Conservation (phyloP, 129 eudicot species). For the Pseudognaphalium luteoalbum region DNA sequence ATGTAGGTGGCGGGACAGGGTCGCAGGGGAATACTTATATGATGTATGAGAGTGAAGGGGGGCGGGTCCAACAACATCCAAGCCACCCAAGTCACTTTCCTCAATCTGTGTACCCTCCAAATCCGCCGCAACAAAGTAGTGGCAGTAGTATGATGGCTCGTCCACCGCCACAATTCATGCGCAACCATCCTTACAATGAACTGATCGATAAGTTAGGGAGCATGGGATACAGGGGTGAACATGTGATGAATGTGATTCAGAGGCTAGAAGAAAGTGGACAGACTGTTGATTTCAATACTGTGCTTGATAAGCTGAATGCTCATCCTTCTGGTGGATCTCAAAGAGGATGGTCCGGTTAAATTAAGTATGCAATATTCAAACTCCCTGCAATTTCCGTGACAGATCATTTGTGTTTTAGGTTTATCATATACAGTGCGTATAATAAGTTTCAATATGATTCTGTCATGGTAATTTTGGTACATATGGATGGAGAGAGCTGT, state of each 20-base stretch:
- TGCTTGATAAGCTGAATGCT: constrained; percentile 77
- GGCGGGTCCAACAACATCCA: background rate
- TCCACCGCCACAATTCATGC: constrained; percentile 61
- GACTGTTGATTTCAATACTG: constrained; percentile 74
- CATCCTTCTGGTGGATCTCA: constrained; percentile 64
- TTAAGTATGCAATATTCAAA: background rate
- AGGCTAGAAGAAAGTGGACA: constrained; percentile 90
- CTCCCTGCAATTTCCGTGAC: constrained; percentile 8
- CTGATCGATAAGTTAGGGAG: constrained; percentile 73
- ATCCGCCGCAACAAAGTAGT: constrained; percentile 29
- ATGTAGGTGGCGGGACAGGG: constrained; percentile 28
- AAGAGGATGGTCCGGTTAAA: constrained; percentile 67
- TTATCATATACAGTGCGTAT: constrained; percentile 29
- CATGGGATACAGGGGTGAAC: constrained; percentile 90
- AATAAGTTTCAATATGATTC: constrained; percentile 40
- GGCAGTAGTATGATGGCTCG: constrained; percentile 36
- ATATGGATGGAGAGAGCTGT: constrained; percentile 37
- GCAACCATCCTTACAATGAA: constrained; percentile 72
- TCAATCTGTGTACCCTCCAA: constrained; percentile 54
- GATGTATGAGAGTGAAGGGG: constrained; percentile 54
- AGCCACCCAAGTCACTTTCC: constrained; percentile 9
- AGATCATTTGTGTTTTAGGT: constrained; percentile 6
- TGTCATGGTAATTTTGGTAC: constrained; percentile 38
- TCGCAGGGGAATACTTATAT: constrained; percentile 53
- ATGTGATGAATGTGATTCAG: constrained; percentile 67